Evolutionary conservation across 805 yeast species (phyloP).

Genomic region (Barnettozyma wickerhamii): DNA sequence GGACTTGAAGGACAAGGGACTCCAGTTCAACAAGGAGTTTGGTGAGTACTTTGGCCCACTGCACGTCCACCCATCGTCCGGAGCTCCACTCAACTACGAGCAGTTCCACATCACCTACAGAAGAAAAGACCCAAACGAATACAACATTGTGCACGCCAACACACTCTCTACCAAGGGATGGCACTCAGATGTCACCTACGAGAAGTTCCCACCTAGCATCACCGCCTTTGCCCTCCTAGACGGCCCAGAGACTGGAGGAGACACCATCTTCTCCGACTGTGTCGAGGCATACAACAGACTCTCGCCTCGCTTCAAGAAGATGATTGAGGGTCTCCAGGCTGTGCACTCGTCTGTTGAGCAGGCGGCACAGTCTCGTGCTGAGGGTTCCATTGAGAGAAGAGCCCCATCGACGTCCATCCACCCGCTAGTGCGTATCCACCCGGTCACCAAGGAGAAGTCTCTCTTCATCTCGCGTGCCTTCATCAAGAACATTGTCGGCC

Average conservation of each 20-base stretch:
- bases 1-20: constrained; percentile 54
- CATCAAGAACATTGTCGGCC: constrained; percentile 62
- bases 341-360: constrained; percentile 70
- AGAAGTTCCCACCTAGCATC: constrained; percentile 66
- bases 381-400: constrained; percentile 66
- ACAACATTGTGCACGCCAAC: constrained; percentile 25
- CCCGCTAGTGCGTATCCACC: constrained; percentile 70
- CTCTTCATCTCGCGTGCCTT: constrained; percentile 57
- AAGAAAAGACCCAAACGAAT: constrained; percentile 33
- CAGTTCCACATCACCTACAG: constrained; percentile 62
- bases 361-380: constrained; percentile 48
- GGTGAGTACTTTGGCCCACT: constrained; percentile 66
- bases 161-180: constrained; percentile 33
- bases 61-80: constrained; percentile 72
- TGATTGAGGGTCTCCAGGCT: constrained; percentile 58
- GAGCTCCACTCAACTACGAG: constrained; percentile 57
- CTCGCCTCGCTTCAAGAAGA: constrained; percentile 58
- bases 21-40: constrained; percentile 42
- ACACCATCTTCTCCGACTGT: constrained; percentile 71
- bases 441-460: constrained; percentile 61
- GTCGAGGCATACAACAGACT: constrained; percentile 67
- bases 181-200: constrained; percentile 77
- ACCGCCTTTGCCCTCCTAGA: constrained; percentile 65
- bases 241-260: constrained; percentile 65
- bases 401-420: constrained; percentile 54